Percentiles rank a stretch among this genome's conserved stretches.
Evolutionary conservation across 768 basidiomycete species (phyloP).

Genomic region (Suillus americanus): DNA sequence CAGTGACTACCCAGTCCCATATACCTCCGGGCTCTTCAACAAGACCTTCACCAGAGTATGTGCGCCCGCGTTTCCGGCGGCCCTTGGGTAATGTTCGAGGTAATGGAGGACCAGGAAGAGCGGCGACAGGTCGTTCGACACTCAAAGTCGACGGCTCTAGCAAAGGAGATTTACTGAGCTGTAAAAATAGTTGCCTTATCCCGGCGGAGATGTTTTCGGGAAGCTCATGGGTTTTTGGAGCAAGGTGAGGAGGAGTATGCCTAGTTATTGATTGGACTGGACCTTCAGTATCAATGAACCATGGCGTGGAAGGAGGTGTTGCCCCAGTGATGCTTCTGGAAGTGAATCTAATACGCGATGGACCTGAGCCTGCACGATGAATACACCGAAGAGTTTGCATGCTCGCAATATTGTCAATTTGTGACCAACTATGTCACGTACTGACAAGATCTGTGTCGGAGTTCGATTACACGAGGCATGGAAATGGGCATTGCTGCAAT

Average conservation of each 20-base stretch:
- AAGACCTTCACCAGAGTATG: conserved; percentile 62
- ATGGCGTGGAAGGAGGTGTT: conserved; percentile 38
- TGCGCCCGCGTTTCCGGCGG: conserved; percentile 61
- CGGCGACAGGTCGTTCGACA: conserved; percentile 50
- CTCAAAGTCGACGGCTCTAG: conserved; percentile 60
- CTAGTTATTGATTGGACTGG: conserved; percentile 8
- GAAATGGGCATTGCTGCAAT: too few species aligned
- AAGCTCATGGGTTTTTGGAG: conserved; percentile 25
- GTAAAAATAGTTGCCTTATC: conserved; percentile 54
- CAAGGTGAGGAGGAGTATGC: conserved; percentile 26
- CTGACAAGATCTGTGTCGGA: background rate
- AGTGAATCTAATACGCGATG: background rate
- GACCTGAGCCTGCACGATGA: background rate
- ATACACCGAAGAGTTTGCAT: conserved; percentile 22
- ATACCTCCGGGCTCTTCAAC: conserved; percentile 52
- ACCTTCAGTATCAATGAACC: conserved; percentile 64
- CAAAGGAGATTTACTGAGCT: conserved; percentile 62
- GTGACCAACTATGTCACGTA: background rate
- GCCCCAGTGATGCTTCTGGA: background rate
- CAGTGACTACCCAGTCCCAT: conserved; percentile 79
- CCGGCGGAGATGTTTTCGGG: conserved; percentile 54
- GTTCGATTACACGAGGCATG: background rate
- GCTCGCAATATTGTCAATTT: background rate
- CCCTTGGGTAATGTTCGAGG: conserved; percentile 61
- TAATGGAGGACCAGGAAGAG: conserved; percentile 58